Base-by-base conservation (phyloP, 805 yeast species). In the Candida pseudofarinosa region DNA sequence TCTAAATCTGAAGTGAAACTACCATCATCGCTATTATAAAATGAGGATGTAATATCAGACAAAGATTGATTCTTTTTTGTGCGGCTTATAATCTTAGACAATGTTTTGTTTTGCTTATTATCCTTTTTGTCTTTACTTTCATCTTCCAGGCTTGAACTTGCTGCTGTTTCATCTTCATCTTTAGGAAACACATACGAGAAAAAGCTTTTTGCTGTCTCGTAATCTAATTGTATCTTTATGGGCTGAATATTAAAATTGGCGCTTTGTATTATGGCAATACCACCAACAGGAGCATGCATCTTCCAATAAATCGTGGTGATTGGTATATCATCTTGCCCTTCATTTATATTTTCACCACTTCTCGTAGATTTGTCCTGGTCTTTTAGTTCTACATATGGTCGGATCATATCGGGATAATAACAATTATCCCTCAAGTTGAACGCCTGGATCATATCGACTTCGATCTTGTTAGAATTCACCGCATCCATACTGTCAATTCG, bases 221-320 rank as follows among this genome's bases (percentile, higher is more conserved):
- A 85, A 47, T 90, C 97, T 32, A 91, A 59, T 49, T 83, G 85
- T 2, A 91, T 52, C 46, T 78, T 79, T 47, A 90, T 53, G 0
- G 96, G 96, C 40, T 76, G 73, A 14, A 88, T 59, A 1, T 65
- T 60, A 15, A 87, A 69, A 31, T 77, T 77, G 18, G 88, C 81
- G 39, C 74, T 67, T 45, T 80, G 81, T 64, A 90, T 71, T 18
- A 90, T 81, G n/a, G 85, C 77, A 39, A 90, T 88, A 8, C 98
- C 98, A 26, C 97, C 98, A 43, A 91, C 84, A 0, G 95, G 88
- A 42, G 77, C 79, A 40, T 84, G 77, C 81, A 85, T 78, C n/a
- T 79, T 76, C 98, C 98, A 90, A 8, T 64, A 39, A 52, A 65
- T 49, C 5, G 38, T 35, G 3, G 69, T 47, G 32, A 69, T 51